Percentiles rank a stretch among this genome's conserved stretches.
Evolutionary conservation across 225 moss, liverwort and hornwort genomes (phyloP).

Genomic region (Straminergon stramineum): DNA sequence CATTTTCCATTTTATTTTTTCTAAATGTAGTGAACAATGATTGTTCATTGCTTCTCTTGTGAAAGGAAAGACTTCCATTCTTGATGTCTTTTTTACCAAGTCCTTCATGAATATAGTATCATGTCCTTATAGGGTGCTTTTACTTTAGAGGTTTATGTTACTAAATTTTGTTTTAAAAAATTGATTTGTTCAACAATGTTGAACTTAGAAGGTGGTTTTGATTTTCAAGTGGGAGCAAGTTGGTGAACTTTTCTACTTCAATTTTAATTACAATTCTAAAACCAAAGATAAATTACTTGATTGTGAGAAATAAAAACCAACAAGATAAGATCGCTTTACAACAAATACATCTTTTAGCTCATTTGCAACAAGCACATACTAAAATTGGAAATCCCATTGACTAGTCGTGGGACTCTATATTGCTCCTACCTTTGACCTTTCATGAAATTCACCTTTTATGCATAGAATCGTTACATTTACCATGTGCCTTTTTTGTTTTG

Average conservation of each 20-base stretch:
- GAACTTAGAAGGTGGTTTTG: neutral
- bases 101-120: neutral
- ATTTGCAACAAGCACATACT: neutral
- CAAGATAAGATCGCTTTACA: neutral
- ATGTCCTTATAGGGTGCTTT: too few relatives aligned
- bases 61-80: neutral
- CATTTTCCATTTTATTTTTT: neutral
- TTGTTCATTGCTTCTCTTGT: neutral
- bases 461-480: too few relatives aligned
- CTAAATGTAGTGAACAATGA: neutral
- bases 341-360: neutral
- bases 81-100: neutral
- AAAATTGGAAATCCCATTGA: neutral
- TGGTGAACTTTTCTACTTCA: neutral
- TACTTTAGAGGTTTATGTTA: neutral
- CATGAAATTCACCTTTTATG: neutral
- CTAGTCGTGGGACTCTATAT: neutral
- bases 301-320: neutral
- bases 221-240: neutral
- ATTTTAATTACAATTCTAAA: accelerated
- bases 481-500: neutral
- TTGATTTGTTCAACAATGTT: neutral
- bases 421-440: too few relatives aligned
- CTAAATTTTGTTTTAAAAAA: neutral
- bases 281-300: neutral